phyloP scores from a whole-genome alignment of 345 rosid genomes.

The Syzygium oleosum region DNA sequence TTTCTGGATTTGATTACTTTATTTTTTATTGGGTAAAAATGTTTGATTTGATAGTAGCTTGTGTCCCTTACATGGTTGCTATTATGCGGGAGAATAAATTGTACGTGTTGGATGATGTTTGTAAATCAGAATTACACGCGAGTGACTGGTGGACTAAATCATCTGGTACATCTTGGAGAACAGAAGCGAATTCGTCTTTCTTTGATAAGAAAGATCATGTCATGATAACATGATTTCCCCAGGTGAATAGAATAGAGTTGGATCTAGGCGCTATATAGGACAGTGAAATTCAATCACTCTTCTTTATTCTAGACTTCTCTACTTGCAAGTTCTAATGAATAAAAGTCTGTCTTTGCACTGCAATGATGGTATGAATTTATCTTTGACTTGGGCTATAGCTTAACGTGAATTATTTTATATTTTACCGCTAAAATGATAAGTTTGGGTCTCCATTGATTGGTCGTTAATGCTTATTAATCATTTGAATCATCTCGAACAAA shows the following conservation, averaged over 20 bases:
- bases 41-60: background rate
- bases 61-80: background rate
- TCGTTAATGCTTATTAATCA: background rate
- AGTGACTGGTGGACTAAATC: background rate
- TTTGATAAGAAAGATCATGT: background rate
- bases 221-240: background rate
- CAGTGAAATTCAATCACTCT: background rate
- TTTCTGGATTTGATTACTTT: background rate
- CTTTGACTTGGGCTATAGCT: too few relatives aligned
- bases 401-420: too few relatives aligned
- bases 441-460: background rate
- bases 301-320: background rate
- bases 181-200: background rate
- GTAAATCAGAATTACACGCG: background rate
- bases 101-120: too few relatives aligned
- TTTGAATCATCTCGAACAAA: background rate
- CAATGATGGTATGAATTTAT: too few relatives aligned
- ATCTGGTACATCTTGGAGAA: background rate
- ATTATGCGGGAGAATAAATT: too few relatives aligned
- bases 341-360: background rate
- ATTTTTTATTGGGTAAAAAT: background rate
- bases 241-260: too few relatives aligned
- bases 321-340: background rate
- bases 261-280: background rate
- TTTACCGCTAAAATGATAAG: too few relatives aligned